Evolutionary conservation across 805 yeast species (phyloP), one percentile per base, ranked within the genome.

Genomic region (Limtongia smithiae): DNA sequence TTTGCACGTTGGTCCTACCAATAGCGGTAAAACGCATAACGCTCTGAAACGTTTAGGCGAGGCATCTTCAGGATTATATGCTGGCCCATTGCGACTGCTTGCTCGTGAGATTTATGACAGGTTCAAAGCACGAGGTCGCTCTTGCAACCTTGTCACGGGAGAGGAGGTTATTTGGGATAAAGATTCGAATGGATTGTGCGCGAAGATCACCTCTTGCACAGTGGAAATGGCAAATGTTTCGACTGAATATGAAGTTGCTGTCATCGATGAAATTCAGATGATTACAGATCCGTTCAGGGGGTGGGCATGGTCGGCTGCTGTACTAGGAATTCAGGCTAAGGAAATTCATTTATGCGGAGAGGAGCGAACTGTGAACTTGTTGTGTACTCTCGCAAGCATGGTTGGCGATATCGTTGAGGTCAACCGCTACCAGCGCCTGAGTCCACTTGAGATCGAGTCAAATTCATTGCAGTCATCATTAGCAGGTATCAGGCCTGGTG

Each of bases 1-100:
- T n/a, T 78, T 93, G 81, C 99, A 93, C 65, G 86, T 93, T 9
- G 99, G 99, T 0, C 98, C 99, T 1, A 93, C 99, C 0, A 93
- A 93, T 65, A 82, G 93, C 58, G 99, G 99, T 11, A 93, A 93
- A 62, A 93, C 97, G 0, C 85, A 86, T 63, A 76, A 78, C 41
- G 95, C 97, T 0, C 69, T 93, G 39, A 74, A 83, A 60, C 74
- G 80, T 47, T 72, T 93, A 41, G 81, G 81, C 58, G 61, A 66
- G 18, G 80, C 88, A 14, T 73, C 79, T 28, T 75, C 81, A 17
- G 98, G 98, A 0, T 85, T 84, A 58, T 93, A 83, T 67, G 97
- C 97, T 0, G 97, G 97, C 0, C 99, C 99, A 0, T 70, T 93
- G 40, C 73, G 99, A 52, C 72, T 93, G 48, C 71, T 93, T 44